Evolutionary conservation across 176 grass and related monocot genomes (phyloP).

Genomic region (barley (Hordeum vulgare)): DNA sequence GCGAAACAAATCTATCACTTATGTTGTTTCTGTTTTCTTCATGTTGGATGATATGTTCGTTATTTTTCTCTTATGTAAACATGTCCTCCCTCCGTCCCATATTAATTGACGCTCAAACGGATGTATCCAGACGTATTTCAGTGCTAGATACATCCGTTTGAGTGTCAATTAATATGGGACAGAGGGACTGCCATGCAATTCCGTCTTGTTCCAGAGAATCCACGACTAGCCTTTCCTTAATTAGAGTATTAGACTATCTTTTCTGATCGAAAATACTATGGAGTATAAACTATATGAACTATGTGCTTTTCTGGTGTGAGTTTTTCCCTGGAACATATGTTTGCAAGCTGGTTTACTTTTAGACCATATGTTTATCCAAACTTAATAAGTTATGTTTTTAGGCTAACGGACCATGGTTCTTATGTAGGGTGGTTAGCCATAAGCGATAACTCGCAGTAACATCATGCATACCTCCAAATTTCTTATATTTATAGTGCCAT

Average conservation of each 20-base stretch:
- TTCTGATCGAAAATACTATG: not conserved
- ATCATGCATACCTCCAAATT: conserved; percentile 66
- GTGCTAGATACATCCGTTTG: no score
- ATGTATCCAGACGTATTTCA: no score
- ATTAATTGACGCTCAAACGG: no score
- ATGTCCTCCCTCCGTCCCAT: not conserved
- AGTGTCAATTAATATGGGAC: no score
- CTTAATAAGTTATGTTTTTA: not conserved
- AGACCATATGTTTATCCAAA: not conserved
- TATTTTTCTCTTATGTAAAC: not conserved
- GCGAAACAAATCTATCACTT: not conserved
- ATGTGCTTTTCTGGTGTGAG: not conserved
- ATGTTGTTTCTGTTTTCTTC: not conserved
- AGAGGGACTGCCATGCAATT: no score
- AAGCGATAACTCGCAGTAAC: not conserved
- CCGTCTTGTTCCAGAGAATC: not conserved
- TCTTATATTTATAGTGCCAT: conserved; percentile 72
- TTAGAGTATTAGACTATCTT: not conserved
- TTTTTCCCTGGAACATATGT: not conserved
- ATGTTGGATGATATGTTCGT: not conserved
- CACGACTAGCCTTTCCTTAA: not conserved
- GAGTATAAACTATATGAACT: not conserved
- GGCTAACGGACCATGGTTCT: not conserved
- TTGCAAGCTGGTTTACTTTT: not conserved
- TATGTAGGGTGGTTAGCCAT: not conserved